phyloP scores from a whole-genome alignment of 352 stramenopile species.

The Globisporangium nunn region DNA sequence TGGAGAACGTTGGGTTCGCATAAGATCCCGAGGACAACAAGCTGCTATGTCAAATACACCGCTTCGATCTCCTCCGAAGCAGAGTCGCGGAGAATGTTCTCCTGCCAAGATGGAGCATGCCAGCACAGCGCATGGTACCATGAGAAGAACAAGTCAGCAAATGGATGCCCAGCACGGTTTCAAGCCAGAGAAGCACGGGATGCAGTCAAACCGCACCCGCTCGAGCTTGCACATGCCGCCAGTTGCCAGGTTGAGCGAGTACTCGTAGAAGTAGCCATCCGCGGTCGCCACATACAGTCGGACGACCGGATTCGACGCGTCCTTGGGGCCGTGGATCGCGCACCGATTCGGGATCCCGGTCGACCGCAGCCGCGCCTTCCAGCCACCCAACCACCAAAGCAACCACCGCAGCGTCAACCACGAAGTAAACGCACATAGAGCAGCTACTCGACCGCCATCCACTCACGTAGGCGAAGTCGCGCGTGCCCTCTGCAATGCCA shows the following conservation, averaged over 20 bases:
- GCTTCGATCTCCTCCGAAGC: slow-evolving; percentile 80
- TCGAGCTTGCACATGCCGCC: slow-evolving; percentile 82
- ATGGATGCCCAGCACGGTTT: neutral
- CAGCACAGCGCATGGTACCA: neutral
- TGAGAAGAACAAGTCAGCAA: neutral
- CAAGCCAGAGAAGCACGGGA: neutral
- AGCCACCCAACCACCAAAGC: slow-evolving; percentile 5
- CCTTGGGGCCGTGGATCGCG: slow-evolving; percentile 68
- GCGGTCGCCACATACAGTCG: slow-evolving; percentile 76
- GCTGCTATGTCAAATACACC: slow-evolving; percentile 64
- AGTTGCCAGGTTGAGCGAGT: slow-evolving; percentile 62
- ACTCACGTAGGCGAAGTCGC: slow-evolving; percentile 81
- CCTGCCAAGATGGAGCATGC: slow-evolving; percentile 23
- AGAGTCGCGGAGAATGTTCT: slow-evolving; percentile 80
- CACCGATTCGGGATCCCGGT: slow-evolving; percentile 69
- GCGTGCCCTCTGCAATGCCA: slow-evolving; percentile 79
- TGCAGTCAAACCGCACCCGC: slow-evolving; percentile 24
- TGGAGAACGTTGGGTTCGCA: neutral
- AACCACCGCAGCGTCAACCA: neutral
- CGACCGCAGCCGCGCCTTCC: slow-evolving; percentile 60
- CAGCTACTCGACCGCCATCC: no score
- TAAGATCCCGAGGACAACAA: neutral
- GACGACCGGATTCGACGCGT: slow-evolving; percentile 37
- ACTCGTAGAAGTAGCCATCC: slow-evolving; percentile 85
- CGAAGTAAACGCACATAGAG: neutral